Evolutionary conservation across 2,329 filamentous ascomycete genomes (phyloP), one percentile per base, ranked within the genome.

Genomic region (Botrytis fabae): DNA sequence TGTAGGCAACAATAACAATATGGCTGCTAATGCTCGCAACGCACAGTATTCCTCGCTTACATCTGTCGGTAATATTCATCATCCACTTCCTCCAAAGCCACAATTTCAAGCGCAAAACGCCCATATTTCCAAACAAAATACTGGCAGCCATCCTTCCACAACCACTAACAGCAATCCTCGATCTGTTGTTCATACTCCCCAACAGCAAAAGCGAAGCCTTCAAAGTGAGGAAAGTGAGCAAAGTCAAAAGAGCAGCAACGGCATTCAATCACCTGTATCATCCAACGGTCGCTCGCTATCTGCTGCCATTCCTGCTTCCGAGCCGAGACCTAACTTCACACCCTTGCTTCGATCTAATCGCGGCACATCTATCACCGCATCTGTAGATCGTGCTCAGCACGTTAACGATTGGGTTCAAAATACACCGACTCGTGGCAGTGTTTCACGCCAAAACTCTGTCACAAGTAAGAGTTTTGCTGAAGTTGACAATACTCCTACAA

Each of bases 281-380:
- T 35, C 38, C 42, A 32, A 7, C 51, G 48, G 9, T 10, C 8
- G 22, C 28, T 32, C 68, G 40, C 40, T 28, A 20, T 72, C 38
- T 59, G 63, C 54, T 60, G 73, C n/a, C 14, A 57, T 57, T 57
- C n/a, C 76, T 32, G 76, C 75, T 51, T 77, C 76, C 40, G 64
- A 71, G 38, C 51, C 74, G 25, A 74, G 72, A 38, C 62, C 70
- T 4, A 69, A 64, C 10, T 66, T 72, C 16, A 77, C 77, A 48
- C 77, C 75, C 28, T 63, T 68, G 35, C 74, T 79, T 59, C 76
- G 76, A 65, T 76, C 76, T 46, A 71, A 73, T 44, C 75, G 73
- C 66, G 76, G 77, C 8, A 74, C 77, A 40, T 68, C 74, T 4
- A 73, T 78, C 35, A 28, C 71, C 25, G 48, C 71, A 38, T 72